A percentile compares a stretch with the other conserved stretches of the same genome.
Conservation (phyloP, 169 alveolate species). For the Eimeria tenella region DNA sequence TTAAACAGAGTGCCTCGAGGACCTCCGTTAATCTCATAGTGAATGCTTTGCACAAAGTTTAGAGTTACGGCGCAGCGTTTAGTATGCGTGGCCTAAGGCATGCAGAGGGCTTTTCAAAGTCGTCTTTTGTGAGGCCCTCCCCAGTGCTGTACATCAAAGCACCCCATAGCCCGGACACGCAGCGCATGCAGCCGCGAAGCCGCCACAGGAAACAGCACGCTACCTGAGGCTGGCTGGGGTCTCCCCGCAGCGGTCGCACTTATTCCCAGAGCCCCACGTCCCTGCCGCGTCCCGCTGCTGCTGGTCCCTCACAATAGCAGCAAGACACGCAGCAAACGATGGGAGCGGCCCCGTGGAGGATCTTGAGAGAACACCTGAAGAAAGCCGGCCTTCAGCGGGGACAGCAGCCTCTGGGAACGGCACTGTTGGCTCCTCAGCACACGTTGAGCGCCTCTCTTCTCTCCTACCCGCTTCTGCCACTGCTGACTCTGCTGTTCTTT, state of each 20-base stretch:
- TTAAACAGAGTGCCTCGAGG: too few species aligned
- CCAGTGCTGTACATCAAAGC: neutral
- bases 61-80: too few species aligned
- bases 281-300: conserved; percentile 28
- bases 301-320: conserved; percentile 2
- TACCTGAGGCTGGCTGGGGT: neutral
- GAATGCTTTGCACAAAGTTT: too few species aligned
- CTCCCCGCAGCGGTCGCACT: neutral
- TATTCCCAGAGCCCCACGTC: neutral
- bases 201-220: neutral
- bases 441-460: too few species aligned
- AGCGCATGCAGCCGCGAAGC: neutral
- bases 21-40: too few species aligned
- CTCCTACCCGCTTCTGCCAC: neutral
- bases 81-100: neutral
- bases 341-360: neutral
- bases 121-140: neutral
- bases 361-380: neutral
- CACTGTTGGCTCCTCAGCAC: too few species aligned
- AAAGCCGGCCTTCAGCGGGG: neutral
- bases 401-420: neutral
- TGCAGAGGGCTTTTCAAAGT: neutral
- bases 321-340: neutral
- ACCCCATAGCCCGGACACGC: neutral
- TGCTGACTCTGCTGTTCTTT: neutral